These are phyloP conservation scores for Sistotremastrum suecicum DNA, from an alignment of 768 basidiomycete species.

Conservation along the genomic window DNA sequence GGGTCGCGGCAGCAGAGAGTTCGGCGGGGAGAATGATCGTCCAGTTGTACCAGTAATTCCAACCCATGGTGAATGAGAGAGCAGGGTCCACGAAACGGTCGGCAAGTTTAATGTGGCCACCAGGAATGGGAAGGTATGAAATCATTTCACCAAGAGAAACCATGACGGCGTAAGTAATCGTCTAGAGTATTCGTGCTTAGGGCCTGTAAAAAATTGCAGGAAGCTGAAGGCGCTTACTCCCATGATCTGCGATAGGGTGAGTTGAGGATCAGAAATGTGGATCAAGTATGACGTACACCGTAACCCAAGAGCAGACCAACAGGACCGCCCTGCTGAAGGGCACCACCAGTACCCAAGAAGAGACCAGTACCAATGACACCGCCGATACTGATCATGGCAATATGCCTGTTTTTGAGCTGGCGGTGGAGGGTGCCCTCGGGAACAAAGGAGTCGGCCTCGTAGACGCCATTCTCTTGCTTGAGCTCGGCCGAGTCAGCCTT, in stretches of 20 bases:
- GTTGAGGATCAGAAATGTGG: neutral
- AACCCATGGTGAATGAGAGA: constrained; percentile 41
- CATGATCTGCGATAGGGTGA: no score
- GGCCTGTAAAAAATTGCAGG: constrained; percentile 2
- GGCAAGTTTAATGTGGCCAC: constrained; percentile 68
- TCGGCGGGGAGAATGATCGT: constrained; percentile 57
- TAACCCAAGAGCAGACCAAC: constrained; percentile 68
- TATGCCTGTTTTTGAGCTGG: constrained; percentile 63
- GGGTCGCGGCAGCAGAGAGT: constrained; percentile 57
- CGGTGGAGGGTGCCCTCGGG: constrained; percentile 27
- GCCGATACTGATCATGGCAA: constrained; percentile 65
- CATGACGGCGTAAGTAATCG: neutral
- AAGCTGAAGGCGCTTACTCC: constrained; percentile 2
- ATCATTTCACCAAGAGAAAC: constrained; percentile 51
- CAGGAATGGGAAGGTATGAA: constrained; percentile 63
- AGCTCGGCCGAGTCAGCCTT: constrained; percentile 2
- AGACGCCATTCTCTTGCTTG: constrained; percentile 9
- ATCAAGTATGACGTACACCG: constrained; percentile 12
- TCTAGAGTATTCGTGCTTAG: constrained; percentile 8
- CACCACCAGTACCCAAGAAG: constrained; percentile 36
- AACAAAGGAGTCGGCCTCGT: constrained; percentile 1
- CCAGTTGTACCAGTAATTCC: constrained; percentile 55
- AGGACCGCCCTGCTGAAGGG: constrained; percentile 47
- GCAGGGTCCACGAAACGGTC: constrained; percentile 74
- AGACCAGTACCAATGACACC: constrained; percentile 32